Conservation (phyloP, 768 basidiomycete genomes). For the Lentinula lateritia region DNA sequence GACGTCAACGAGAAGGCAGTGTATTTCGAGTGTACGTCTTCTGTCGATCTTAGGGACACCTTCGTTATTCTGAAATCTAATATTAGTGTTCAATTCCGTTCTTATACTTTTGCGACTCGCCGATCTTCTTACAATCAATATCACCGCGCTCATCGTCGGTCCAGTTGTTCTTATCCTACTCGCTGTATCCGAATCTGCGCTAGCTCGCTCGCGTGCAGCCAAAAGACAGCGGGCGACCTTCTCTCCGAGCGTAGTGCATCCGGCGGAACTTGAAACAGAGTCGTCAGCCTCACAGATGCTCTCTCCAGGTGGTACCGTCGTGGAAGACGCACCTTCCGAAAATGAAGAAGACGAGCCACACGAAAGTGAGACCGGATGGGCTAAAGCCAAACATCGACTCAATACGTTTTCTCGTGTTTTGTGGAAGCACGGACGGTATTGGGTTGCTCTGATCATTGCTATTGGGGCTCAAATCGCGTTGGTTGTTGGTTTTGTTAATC, state of each 20-base stretch:
- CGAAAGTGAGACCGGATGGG: slow-evolving; percentile 20
- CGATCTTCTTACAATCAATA: slow-evolving; percentile 48
- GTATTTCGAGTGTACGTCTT: slow-evolving; percentile 67
- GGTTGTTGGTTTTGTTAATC: slow-evolving; percentile 39
- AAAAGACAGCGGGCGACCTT: background rate
- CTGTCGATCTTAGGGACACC: background rate
- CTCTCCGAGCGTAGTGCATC: slow-evolving; percentile 1
- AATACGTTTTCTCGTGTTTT: slow-evolving; percentile 16
- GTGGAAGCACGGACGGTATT: slow-evolving; percentile 57
- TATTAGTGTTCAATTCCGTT: slow-evolving; percentile 51
- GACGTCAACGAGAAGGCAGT: slow-evolving; percentile 28
- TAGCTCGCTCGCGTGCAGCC: slow-evolving; percentile 6
- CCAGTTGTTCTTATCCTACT: slow-evolving; percentile 50
- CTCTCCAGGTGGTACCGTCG: background rate
- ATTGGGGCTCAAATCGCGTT: slow-evolving; percentile 42
- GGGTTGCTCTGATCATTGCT: slow-evolving; percentile 47
- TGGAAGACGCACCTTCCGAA: background rate
- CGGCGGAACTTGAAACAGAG: slow-evolving; percentile 10
- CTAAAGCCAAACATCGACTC: slow-evolving; percentile 12
- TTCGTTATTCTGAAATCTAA: background rate
- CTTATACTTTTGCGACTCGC: slow-evolving; percentile 52
- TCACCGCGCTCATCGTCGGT: slow-evolving; percentile 56
- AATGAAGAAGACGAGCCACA: background rate
- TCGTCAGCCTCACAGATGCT: background rate
- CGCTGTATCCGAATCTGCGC: slow-evolving; percentile 21